phyloP scores from a whole-genome alignment of 768 basidiomycete genomes.

The Xanthoconium stramineum region DNA sequence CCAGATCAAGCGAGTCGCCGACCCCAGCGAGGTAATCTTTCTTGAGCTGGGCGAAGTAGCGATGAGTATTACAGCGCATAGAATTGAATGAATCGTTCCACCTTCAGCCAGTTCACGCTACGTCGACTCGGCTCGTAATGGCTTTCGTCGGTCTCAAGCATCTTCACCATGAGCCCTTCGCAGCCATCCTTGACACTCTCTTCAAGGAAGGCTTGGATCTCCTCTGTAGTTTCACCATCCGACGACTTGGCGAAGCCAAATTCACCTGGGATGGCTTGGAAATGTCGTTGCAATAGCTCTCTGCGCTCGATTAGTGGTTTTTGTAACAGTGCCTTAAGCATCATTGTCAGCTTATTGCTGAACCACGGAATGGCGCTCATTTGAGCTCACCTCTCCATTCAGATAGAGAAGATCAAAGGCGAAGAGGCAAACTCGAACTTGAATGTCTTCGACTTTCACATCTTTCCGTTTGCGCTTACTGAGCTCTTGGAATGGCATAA shows the following conservation, averaged over 20 bases:
- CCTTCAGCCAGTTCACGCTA: conserved; percentile 98
- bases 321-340: conserved; percentile 72
- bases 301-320: conserved; percentile 74
- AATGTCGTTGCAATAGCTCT: conserved; percentile 72
- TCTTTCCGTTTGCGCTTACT: conserved; percentile 95
- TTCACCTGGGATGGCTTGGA: conserved; percentile 79
- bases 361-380: neutral
- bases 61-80: neutral
- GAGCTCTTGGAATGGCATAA: conserved; percentile 98
- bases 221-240: conserved; percentile 85
- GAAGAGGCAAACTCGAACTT: conserved; percentile 93
- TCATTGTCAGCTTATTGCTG: neutral
- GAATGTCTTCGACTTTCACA: conserved; percentile 96
- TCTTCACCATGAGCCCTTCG: conserved; percentile 99
- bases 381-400: conserved; percentile 77
- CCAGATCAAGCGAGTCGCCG: conserved; percentile 95
- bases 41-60: conserved; percentile 65
- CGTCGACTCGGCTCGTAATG: conserved; percentile 94
- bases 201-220: conserved; percentile 92
- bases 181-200: conserved; percentile 98
- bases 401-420: conserved; percentile 96
- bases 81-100: conserved; percentile 27
- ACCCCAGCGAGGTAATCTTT: conserved; percentile 97
- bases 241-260: conserved; percentile 92
- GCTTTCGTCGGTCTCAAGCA: conserved; percentile 89